These are phyloP conservation scores for Salix exigua DNA, from an alignment of 345 rosid genomes.

Conservation along the genomic window DNA sequence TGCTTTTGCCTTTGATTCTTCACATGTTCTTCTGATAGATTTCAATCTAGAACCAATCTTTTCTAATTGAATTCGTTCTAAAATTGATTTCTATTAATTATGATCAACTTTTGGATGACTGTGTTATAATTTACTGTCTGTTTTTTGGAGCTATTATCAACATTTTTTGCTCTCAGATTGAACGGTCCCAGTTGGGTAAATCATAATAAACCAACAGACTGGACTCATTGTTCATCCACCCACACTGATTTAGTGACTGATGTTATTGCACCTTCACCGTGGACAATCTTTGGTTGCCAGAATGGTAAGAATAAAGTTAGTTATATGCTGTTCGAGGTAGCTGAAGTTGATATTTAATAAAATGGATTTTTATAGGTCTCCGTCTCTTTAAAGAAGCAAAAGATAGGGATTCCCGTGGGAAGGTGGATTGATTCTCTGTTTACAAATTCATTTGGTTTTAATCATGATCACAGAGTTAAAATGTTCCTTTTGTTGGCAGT, in stretches of 20 bases:
- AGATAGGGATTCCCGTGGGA: slow-evolving; percentile 64
- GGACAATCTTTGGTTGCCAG: slow-evolving; percentile 95
- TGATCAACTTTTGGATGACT: too few relatives aligned
- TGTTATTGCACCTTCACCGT: slow-evolving; percentile 89
- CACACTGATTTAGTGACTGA: slow-evolving; percentile 61
- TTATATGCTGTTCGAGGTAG: not conserved
- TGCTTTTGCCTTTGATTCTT: slow-evolving; percentile 1
- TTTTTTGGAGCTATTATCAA: slow-evolving; percentile 12
- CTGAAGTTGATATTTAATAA: slow-evolving; percentile 16
- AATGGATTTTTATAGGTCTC: slow-evolving; percentile 52
- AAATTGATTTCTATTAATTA: not conserved
- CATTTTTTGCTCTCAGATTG: slow-evolving; percentile 40
- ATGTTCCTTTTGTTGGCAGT: slow-evolving; percentile 33
- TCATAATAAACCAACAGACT: slow-evolving; percentile 54
- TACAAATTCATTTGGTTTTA: not conserved
- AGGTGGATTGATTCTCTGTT: slow-evolving; percentile 42
- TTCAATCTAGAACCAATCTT: not conserved
- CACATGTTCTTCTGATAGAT: not conserved
- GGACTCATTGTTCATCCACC: slow-evolving; percentile 61
- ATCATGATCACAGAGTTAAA: slow-evolving; percentile 4
- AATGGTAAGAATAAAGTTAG: slow-evolving; percentile 48
- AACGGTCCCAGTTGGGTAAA: slow-evolving; percentile 51
- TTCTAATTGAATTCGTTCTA: not conserved
- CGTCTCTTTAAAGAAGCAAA: slow-evolving; percentile 91
- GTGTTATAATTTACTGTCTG: too few relatives aligned